Conservation (phyloP, 2,329 filamentous ascomycete genomes). For the Gnomoniopsis smithogilvyi region DNA sequence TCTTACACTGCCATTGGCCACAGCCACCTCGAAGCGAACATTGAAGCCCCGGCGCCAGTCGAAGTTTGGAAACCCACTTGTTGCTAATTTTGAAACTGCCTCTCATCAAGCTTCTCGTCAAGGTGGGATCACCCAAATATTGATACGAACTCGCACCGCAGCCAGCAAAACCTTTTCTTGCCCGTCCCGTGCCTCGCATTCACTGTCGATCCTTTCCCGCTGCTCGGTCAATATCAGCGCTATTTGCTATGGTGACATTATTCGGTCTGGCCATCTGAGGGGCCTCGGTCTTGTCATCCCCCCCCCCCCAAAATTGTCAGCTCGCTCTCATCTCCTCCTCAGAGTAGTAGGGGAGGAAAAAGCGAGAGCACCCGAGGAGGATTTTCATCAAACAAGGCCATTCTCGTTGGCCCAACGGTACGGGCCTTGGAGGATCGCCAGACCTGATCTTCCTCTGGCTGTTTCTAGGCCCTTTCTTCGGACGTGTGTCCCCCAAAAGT, state of each 20-base stretch:
- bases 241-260: no score
- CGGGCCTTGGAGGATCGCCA: no score
- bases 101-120: neutral
- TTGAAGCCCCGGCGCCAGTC: neutral
- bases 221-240: neutral
- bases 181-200: neutral
- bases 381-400: neutral
- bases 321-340: neutral
- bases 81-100: conserved; percentile 3
- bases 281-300: no score
- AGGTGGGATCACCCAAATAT: neutral
- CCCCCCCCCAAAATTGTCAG: neutral
- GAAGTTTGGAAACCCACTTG: neutral
- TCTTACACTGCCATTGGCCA: conserved; percentile 8
- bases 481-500: neutral
- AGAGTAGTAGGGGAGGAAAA: no score
- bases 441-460: no score
- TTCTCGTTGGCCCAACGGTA: no score
- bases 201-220: neutral
- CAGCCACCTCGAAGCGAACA: neutral
- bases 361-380: neutral
- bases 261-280: no score
- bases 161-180: neutral
- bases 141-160: neutral
- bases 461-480: neutral